Evolutionary conservation across 1,284 basidiomycete genomes (phyloP).

Genomic region (Trichosporon asahii): DNA sequence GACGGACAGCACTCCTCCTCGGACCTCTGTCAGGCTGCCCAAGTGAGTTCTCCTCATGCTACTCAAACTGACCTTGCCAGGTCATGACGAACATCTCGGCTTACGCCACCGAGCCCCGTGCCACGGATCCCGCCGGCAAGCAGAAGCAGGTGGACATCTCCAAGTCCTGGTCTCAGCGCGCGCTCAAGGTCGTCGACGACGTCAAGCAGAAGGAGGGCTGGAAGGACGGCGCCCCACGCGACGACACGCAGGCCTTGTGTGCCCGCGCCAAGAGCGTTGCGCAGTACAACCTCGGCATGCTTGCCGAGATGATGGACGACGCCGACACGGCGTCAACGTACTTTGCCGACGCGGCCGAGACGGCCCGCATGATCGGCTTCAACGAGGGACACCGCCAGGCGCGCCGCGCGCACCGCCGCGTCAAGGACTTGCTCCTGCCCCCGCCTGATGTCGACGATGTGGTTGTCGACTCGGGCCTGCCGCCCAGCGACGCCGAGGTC

Average conservation of each 20-base stretch:
- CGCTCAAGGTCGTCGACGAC: slow-evolving; percentile 42
- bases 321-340: neutral
- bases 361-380: neutral
- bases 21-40: slow-evolving; percentile 52
- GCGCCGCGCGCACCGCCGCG: neutral
- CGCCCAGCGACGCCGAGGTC: neutral
- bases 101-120: slow-evolving; percentile 41
- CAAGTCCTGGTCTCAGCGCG: slow-evolving; percentile 44
- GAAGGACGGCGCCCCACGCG: slow-evolving; percentile 17
- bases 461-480: neutral
- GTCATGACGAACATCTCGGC: slow-evolving; percentile 51
- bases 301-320: slow-evolving; percentile 33
- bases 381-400: neutral
- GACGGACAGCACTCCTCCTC: slow-evolving; percentile 26
- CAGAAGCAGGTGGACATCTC: slow-evolving; percentile 20
- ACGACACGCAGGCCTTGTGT: slow-evolving; percentile 35
- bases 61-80: slow-evolving; percentile 14
- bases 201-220: slow-evolving; percentile 29
- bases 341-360: neutral
- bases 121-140: slow-evolving; percentile 37
- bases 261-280: slow-evolving; percentile 40
- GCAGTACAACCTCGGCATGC: slow-evolving; percentile 49
- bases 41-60: slow-evolving; percentile 20
- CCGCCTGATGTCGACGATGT: neutral
- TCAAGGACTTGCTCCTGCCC: neutral